Percentiles rank a stretch among this genome's conserved stretches.
phyloP scores from a whole-genome alignment of 1,139 yeast genomes.

The Geotrichum candidum region DNA sequence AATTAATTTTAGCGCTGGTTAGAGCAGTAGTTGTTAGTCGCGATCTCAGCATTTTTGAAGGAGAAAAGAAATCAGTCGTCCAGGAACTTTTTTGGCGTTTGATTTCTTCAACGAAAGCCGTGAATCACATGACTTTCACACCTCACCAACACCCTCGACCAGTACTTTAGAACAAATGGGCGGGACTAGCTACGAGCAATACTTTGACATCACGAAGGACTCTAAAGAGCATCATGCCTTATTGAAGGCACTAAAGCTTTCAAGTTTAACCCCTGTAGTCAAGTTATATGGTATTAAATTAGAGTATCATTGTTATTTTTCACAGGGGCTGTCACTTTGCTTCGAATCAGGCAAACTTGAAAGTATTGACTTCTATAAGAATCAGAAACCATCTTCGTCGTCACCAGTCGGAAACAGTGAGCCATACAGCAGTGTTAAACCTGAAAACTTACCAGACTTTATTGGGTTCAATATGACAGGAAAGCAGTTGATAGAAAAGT shows the following conservation, averaged over 20 bases:
- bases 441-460: constrained; percentile 18
- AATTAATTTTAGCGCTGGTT: neutral
- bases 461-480: constrained; percentile 22
- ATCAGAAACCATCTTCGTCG: neutral
- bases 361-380: constrained; percentile 27
- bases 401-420: neutral
- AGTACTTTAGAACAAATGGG: neutral
- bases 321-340: constrained; percentile 24
- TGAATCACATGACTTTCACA: neutral
- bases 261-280: neutral
- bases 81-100: neutral
- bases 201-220: neutral
- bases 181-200: neutral
- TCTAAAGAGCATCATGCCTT: neutral
- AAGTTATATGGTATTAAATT: constrained; percentile 11
- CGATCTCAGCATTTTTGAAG: neutral
- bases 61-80: neutral
- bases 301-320: constrained; percentile 25
- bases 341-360: constrained; percentile 20
- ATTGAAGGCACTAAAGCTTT: neutral
- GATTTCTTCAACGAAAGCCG: neutral
- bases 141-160: neutral
- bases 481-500: constrained; percentile 24
- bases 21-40: neutral
- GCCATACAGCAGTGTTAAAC: constrained; percentile 17